These are phyloP conservation scores for Suillus occidentalis DNA, from an alignment of 768 basidiomycete species.

Conservation along the genomic window DNA sequence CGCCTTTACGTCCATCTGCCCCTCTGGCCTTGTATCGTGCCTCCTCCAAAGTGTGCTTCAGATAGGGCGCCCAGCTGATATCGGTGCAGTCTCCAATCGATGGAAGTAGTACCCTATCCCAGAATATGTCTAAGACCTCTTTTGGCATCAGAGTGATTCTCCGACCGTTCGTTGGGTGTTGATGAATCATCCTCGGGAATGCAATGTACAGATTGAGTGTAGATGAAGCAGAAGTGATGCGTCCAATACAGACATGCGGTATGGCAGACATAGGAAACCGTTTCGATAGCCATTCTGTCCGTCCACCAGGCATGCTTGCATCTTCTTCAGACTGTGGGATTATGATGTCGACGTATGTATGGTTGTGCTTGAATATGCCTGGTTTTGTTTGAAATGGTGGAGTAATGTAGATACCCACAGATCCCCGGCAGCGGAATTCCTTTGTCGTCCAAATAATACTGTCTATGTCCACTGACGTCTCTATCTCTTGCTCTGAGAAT, in stretches of 20 bases:
- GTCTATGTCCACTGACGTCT: neutral
- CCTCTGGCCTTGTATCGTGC: neutral
- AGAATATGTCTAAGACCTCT: neutral
- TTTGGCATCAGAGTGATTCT: neutral
- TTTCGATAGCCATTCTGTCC: neutral
- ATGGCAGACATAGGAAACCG: neutral
- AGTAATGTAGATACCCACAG: neutral
- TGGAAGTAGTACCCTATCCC: neutral
- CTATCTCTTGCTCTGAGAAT: neutral
- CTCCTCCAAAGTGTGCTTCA: neutral
- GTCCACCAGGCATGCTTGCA: neutral
- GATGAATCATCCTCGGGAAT: neutral
- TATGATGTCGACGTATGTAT: neutral
- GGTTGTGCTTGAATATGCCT: neutral
- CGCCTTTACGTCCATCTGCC: neutral
- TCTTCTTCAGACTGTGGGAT: neutral
- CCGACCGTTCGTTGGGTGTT: neutral
- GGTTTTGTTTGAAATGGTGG: neutral
- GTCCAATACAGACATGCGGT: neutral
- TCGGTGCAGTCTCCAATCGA: neutral
- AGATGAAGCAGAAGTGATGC: neutral
- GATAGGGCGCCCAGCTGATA: fast-evolving
- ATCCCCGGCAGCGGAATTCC: neutral
- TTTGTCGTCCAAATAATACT: neutral
- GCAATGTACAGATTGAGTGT: too few relatives aligned